Conservation (phyloP, 352 stramenopile genomes). For the Phytophthora macrochlamydospora region DNA sequence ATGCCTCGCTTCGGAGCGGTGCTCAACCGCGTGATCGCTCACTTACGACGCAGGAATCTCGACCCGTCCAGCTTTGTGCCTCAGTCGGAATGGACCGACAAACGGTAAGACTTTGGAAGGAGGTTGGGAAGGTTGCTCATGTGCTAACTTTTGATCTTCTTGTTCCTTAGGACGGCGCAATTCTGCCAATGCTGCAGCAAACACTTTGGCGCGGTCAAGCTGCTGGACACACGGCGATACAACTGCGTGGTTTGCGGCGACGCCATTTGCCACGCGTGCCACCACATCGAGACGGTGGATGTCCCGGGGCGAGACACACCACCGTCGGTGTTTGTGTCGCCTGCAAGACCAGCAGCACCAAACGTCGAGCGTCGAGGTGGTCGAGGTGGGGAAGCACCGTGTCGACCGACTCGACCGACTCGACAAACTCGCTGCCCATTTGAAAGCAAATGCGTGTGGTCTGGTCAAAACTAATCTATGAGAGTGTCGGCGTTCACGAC, state of each 20-base stretch:
- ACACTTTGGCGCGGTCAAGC: slow-evolving; percentile 36
- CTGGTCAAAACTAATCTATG: slow-evolving; percentile 29
- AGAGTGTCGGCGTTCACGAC: too few relatives aligned
- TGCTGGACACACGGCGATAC: slow-evolving; percentile 35
- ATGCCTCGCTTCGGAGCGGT: slow-evolving; percentile 47
- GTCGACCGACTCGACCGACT: slow-evolving; percentile 23
- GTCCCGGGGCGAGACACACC: slow-evolving; percentile 34
- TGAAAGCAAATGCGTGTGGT: slow-evolving; percentile 7
- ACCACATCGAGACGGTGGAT: slow-evolving; percentile 41
- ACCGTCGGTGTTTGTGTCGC: slow-evolving; percentile 33
- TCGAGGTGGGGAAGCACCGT: slow-evolving; percentile 22
- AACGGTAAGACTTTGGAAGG: slow-evolving; percentile 8
- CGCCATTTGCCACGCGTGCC: slow-evolving; percentile 54
- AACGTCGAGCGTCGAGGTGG: slow-evolving; percentile 17
- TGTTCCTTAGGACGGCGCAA: slow-evolving; percentile 10
- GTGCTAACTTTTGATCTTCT: not conserved
- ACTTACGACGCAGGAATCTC: slow-evolving; percentile 33
- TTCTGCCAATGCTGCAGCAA: slow-evolving; percentile 52
- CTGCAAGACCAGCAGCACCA: slow-evolving; percentile 31
- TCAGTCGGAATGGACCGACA: slow-evolving; percentile 41
- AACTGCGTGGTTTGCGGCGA: slow-evolving; percentile 62
- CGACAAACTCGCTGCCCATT: slow-evolving; percentile 19
- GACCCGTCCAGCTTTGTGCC: slow-evolving; percentile 38
- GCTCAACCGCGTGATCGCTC: slow-evolving; percentile 40
- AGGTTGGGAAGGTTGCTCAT: not conserved